These are phyloP conservation scores for Calocybe cyanea DNA, from an alignment of 768 basidiomycete species.

Conservation along the genomic window DNA sequence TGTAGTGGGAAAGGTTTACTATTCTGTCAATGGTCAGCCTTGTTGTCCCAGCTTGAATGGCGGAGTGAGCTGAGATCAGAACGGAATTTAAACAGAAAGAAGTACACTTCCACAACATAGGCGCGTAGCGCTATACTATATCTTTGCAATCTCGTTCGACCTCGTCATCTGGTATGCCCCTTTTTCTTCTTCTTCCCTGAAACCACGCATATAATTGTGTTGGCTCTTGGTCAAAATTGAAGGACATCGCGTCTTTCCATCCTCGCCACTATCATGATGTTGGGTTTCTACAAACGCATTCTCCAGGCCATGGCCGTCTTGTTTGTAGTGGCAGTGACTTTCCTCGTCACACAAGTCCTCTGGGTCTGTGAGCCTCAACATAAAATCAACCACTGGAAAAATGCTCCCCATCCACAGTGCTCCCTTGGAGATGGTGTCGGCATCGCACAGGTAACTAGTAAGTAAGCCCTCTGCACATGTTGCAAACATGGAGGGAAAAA, in stretches of 20 bases:
- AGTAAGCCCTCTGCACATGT: not conserved
- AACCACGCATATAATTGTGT: not conserved
- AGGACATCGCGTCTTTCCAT: not conserved
- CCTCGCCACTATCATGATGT: not conserved
- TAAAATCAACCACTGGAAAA: slow-evolving; percentile 13
- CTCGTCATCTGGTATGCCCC: not conserved
- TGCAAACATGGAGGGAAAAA: not conserved
- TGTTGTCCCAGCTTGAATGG: no score
- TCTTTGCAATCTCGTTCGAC: not conserved
- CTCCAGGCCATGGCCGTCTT: not conserved
- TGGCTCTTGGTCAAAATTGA: not conserved
- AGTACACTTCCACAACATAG: not conserved
- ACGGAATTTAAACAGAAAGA: no score
- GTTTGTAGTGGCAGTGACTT: not conserved
- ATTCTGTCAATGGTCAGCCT: slow-evolving; percentile 1
- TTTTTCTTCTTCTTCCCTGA: not conserved
- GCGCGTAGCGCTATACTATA: not conserved
- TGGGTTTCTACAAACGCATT: not conserved
- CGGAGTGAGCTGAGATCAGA: no score
- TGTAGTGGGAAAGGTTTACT: slow-evolving; percentile 6
- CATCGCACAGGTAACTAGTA: slow-evolving; percentile 6
- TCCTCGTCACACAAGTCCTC: not conserved
- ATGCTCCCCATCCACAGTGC: slow-evolving; percentile 3
- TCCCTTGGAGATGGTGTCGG: slow-evolving; percentile 3
- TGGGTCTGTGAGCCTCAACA: slow-evolving; percentile 1